Conservation (phyloP, 2,329 filamentous ascomycete species). For the Epicoccum sorghinum region DNA sequence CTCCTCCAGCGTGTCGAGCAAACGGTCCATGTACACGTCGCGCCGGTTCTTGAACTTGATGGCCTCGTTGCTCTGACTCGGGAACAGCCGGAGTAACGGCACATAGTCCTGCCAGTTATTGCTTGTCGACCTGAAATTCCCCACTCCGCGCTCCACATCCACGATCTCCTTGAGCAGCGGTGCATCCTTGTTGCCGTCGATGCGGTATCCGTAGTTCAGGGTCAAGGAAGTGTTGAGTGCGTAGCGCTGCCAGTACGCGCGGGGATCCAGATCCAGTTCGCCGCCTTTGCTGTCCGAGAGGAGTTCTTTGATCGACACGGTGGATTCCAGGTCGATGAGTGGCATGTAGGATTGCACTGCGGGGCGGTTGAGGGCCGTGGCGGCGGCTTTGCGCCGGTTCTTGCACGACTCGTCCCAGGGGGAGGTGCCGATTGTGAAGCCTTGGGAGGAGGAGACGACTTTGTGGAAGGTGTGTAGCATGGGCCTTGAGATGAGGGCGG, state of each 20-base stretch:
- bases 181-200: slow-evolving; percentile 72
- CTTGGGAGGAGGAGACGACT: slow-evolving; percentile 56
- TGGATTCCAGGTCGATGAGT: slow-evolving; percentile 78
- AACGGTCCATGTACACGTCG: slow-evolving; percentile 67
- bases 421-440: slow-evolving; percentile 71
- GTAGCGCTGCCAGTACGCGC: slow-evolving; percentile 75
- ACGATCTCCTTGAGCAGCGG: slow-evolving; percentile 74
- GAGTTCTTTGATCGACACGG: slow-evolving; percentile 73
- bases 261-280: slow-evolving; percentile 69
- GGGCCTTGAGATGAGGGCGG: slow-evolving; percentile 76
- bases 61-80: slow-evolving; percentile 67
- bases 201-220: slow-evolving; percentile 79
- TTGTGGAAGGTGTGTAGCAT: slow-evolving; percentile 80
- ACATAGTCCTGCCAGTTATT: slow-evolving; percentile 89
- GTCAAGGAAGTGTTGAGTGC: slow-evolving; percentile 79
- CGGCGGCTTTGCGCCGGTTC: slow-evolving; percentile 75
- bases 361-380: slow-evolving; percentile 77
- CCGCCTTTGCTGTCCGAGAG: slow-evolving; percentile 68
- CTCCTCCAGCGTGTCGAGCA: slow-evolving; percentile 66
- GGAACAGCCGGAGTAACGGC: slow-evolving; percentile 71
- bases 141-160: slow-evolving; percentile 75
- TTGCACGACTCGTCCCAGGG: slow-evolving; percentile 86
- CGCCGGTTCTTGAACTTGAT: slow-evolving; percentile 70
- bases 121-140: slow-evolving; percentile 77
- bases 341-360: slow-evolving; percentile 81